Base-by-base conservation (phyloP, 306 rosid genomes). In the Medicago arabica region DNA sequence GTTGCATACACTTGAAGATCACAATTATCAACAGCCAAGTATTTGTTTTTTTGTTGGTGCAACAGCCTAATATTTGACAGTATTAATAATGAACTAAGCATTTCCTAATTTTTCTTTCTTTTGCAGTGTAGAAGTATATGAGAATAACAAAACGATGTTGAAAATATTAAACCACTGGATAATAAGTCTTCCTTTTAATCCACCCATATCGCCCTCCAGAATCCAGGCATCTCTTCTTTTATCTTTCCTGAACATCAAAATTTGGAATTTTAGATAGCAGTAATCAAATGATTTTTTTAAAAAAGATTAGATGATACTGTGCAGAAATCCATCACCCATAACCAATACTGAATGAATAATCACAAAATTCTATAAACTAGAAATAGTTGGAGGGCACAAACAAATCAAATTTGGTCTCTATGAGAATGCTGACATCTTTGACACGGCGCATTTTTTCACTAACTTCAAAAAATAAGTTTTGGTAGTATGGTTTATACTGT, bases 211-310 rank as follows among this genome's bases (percentile, higher is more conserved):
- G 36, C 47, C 18, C 69, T 64, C 67, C 73, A 78, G 59, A 54
- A 31, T 31, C 44, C 53, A 72, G 41, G 23, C 15, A 54, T 54
- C 44, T 43, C 23, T 13, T 12, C 38, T 55, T n/a, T 67, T 46
- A 57, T 72, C 54, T 31, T 60, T 43, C 63, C 78, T 73, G 75
- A 47, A 61, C 36, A 74, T 58, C 55, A 12, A 74, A 64, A 13
- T 43, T 40, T 76, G 11, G 2, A 25, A 41, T 41, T 64, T 41
- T 2, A 51, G 59, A 60, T 31, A 19, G 36, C 11, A 46, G 39
- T 31, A 8, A 59, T 23, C 74, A 53, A 53, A 25, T 63, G 34
- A 17, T 16, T 64, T 2, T 23, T 67, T 44, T 54, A 23, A 2
- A 34, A 34, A 34, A 34, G 5, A 6, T 50, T 50, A 50, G 57